Base-by-base conservation (phyloP, 192 early-diverging fungal genomes). In the Dissophora globulifera region DNA sequence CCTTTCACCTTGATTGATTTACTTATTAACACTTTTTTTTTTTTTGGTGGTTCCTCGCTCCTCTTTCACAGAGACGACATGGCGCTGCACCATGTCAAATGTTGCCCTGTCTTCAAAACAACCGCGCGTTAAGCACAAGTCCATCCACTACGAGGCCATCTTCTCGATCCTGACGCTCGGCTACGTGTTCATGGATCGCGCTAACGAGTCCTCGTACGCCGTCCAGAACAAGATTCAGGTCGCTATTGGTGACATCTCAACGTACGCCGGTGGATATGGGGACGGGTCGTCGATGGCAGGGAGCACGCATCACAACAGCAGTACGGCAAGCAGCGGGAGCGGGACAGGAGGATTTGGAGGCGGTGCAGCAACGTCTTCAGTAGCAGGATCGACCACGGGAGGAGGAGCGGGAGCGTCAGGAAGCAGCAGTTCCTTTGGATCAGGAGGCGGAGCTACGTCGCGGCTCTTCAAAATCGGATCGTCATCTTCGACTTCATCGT, bases 101-200 rank as follows among this genome's bases (percentile, higher is more conserved):
- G 69, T 81, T n/a, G 67, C 82, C 1, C 69, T 82, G 22, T 75
- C 79, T 1, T 56, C 71, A 33, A 82, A 82, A 54, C 79, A 84
- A 56, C 82, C 84, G 17, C 79, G 82, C 13, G 62, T 88, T 11
- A 67, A 63, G 22, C 83, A 83, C 31, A 67, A 74, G 50, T 79
- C 75, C 17, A 83, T 86, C 23, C 66, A 82, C 50, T 86, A 83
- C 50, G 87, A 88, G 54, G 79, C 83, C 22, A 83, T 85, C 17
- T 88, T 88, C 64, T 72, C 78, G 3, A 50, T 88, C 13, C 50
- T 88, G 50, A 86, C 87, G 9, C 83, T 86, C 35, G 87, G 82
- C 31, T 76, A 76, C 25, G 52, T 62, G 0, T 46, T 67, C 57
- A 67, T 76, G 72, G 63, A 76, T 19, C 57, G 72, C 15, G 72